Percentiles rank a stretch among this genome's conserved stretches.
Conservation (phyloP, 768 basidiomycete genomes). For the Suillus lakei region DNA sequence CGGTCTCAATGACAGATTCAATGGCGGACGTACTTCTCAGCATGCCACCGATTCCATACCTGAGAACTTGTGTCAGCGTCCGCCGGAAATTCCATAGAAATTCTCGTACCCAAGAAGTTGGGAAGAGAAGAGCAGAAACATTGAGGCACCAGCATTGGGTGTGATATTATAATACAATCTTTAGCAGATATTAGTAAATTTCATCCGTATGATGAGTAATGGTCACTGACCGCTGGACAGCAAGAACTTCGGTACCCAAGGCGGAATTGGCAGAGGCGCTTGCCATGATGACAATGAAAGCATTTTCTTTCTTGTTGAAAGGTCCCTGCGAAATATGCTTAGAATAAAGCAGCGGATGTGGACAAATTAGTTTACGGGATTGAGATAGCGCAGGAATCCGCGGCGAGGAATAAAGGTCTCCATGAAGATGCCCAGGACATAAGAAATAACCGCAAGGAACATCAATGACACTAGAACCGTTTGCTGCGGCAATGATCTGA, state of each 20-base stretch:
- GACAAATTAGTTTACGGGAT: slow-evolving; percentile 41
- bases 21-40: slow-evolving; percentile 40
- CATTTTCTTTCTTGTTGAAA: slow-evolving; percentile 59
- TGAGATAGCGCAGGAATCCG: slow-evolving; percentile 49
- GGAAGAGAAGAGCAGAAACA: slow-evolving; percentile 41
- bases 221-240: slow-evolving; percentile 41
- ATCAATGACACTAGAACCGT: slow-evolving; percentile 52
- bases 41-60: slow-evolving; percentile 47
- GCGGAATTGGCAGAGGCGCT: slow-evolving; percentile 53
- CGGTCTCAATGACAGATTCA: neutral
- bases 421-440: slow-evolving; percentile 47
- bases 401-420: slow-evolving; percentile 45
- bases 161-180: slow-evolving; percentile 50
- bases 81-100: neutral
- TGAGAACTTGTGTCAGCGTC: neutral
- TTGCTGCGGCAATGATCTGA: slow-evolving; percentile 38
- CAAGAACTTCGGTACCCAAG: slow-evolving; percentile 52
- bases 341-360: neutral
- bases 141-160: slow-evolving; percentile 48
- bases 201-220: neutral
- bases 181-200: neutral
- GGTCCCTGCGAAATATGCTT: slow-evolving; percentile 39
- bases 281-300: slow-evolving; percentile 55
- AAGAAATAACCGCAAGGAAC: slow-evolving; percentile 54
- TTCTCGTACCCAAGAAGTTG: slow-evolving; percentile 40